Conservation (phyloP, 345 rosid species). For the Aegle marmelos region DNA sequence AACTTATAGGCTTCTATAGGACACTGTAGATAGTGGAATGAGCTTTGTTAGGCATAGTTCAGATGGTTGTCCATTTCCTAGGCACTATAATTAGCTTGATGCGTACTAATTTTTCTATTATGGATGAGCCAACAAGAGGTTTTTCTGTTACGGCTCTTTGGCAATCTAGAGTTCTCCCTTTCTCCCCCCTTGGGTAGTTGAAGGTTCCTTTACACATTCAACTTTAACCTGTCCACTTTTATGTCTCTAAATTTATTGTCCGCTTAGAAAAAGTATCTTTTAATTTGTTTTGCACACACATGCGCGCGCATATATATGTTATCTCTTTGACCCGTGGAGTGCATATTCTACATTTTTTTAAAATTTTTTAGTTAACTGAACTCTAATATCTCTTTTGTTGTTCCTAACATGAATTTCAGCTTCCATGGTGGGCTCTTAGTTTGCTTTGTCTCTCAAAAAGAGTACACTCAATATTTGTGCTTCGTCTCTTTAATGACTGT, state of each 20-base stretch:
- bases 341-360: neutral
- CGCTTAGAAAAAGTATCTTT: neutral
- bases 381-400: neutral
- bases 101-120: neutral
- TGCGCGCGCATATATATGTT: neutral
- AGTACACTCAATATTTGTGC: conserved; percentile 88
- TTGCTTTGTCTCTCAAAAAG: conserved; percentile 89
- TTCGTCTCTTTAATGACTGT: conserved; percentile 93
- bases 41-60: neutral
- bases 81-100: neutral
- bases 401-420: conserved; percentile 40
- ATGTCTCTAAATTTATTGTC: neutral
- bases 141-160: neutral
- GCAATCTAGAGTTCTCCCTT: neutral
- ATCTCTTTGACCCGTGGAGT: neutral
- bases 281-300: no score
- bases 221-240: neutral
- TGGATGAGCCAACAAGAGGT: neutral
- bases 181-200: neutral
- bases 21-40: neutral
- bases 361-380: neutral
- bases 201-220: neutral
- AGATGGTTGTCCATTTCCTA: neutral
- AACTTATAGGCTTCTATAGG: neutral
- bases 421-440: conserved; percentile 90